Base-by-base conservation (phyloP, 2,329 filamentous ascomycete genomes). In the Paracoccidioides brasiliensis region DNA sequence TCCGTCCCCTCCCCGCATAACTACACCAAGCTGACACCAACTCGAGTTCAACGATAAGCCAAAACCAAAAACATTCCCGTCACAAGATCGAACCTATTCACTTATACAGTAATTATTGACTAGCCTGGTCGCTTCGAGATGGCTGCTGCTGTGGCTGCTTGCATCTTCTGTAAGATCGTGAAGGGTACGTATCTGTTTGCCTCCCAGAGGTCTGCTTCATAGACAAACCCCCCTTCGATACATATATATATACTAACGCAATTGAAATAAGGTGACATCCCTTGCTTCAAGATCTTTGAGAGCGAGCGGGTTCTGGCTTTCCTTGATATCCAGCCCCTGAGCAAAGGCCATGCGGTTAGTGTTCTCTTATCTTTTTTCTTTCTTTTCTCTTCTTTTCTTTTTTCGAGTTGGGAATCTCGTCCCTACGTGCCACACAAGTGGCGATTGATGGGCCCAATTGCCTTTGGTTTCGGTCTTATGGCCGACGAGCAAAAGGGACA, bases 91-190 rank as follows among this genome's bases (percentile, higher is more conserved):
- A 22, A 22, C 22, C 22, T 22, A 22, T 22, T 22, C 22, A 22
- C 22, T 22, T 22, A 22, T 22, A 22, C 22, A 22, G 22, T 22
- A 33, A 6, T 33, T 46, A 33, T 8, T 9, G 5, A 28, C 32
- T n/a, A 44, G 22, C 32, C 46, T 10, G 52, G 8, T 54, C 35
- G 30, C 30, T 53, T 22, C 43, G 49, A 30, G 33, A 59, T 61
- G 56, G 41, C 57, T 52, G 45, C 58, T 38, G 64, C 69, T 32
- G 14, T 37, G 42, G 79, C 84, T 54, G 78, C 85, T 60, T 98
- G 93, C 71, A 89, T 97, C 68, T 98, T 98, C 77, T 98, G 93
- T 80, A 95, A 89, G 73, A 97, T 98, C 70, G 86, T 98, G 77
- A 94, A 95, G 80, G 91, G 91, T 81, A 72, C 54, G 64, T 33